Evolutionary conservation across 139 green algal species (phyloP), one percentile per base, ranked within the genome.

Genomic region (Dunaliella primolecta): DNA sequence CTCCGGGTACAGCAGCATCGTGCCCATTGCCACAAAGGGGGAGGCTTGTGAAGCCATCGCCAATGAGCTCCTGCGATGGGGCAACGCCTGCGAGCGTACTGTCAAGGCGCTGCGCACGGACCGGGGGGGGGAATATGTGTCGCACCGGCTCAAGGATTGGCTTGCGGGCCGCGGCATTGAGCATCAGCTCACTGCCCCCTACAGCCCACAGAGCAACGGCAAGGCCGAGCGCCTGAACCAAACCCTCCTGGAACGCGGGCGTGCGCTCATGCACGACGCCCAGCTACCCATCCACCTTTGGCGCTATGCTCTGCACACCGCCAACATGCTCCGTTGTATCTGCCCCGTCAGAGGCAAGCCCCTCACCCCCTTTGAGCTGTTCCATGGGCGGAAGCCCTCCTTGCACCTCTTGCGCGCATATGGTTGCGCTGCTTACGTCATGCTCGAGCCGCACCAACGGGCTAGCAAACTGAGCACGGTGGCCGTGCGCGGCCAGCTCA

Each of bases 121-220:
- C 57, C 64, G 82, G 25, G 83, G 87, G 0, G 36, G 38, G 20
- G 84, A 90, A 70, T 86, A 84, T 31, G 21, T 79, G 23, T 75
- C 36, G 37, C 25, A 30, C 0, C 15, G n/a, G 24, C 2, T 86
- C 3, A 0, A 2, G 2, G 24, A 0, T 0, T 82, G 64, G 34
- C 71, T 81, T 29, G 11, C 0, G 0, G 27, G 1, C 0, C 78
- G 77, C 1, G 87, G 87, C 36, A 85, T 86, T 24, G 25, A 32
- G 2, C 80, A 86, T 34, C 23, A 86, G 35, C 56, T 33, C 2
- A 80, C 33, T 27, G 74, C 35, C 31, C 36, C 81, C 27, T 87
- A 87, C 57, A 86, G 75, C 3, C 87, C 87, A 0, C 36, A 90
- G 56, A 56, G 83, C 33, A 90, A 90, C 21, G 87, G 87, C 2